These are phyloP conservation scores for Chaetomidium leptoderma DNA, from an alignment of 495 filamentous ascomycete species.

Conservation along the genomic window DNA sequence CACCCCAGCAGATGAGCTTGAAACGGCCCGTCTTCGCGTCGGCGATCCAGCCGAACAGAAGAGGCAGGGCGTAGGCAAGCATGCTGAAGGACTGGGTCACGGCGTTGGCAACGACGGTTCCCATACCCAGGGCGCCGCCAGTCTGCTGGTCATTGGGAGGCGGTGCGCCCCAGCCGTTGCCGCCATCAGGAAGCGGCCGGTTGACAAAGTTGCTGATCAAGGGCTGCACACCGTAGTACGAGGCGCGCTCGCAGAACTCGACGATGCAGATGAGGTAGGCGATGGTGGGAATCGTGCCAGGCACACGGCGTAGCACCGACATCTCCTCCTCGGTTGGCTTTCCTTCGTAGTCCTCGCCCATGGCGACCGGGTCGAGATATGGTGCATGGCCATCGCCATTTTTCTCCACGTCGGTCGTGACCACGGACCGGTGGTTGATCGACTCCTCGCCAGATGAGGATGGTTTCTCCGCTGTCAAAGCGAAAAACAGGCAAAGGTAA, in stretches of 20 bases:
- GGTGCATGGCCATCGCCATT: constrained; percentile 18
- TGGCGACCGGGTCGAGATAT: constrained; percentile 30
- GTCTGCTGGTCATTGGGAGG: constrained; percentile 51
- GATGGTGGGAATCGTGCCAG: constrained; percentile 49
- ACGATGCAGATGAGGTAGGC: constrained; percentile 56
- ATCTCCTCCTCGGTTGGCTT: constrained; percentile 57
- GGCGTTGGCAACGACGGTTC: constrained; percentile 56
- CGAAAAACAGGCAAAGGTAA: background rate
- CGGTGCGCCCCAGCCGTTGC: constrained; percentile 60
- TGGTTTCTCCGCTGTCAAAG: constrained; percentile 9
- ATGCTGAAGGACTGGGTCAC: constrained; percentile 58
- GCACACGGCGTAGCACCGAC: constrained; percentile 52
- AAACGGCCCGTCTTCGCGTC: constrained; percentile 58
- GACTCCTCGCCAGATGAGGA: constrained; percentile 4
- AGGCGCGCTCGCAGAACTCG: constrained; percentile 59
- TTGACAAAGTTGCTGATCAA: constrained; percentile 59
- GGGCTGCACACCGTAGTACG: constrained; percentile 54
- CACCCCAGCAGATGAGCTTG: constrained; percentile 58
- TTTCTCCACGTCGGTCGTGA: constrained; percentile 22
- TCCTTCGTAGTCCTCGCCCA: constrained; percentile 42
- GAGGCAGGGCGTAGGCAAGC: constrained; percentile 55
- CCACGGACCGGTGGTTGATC: background rate
- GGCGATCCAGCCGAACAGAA: constrained; percentile 55
- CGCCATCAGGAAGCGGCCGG: constrained; percentile 51
- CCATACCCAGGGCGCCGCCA: constrained; percentile 56